Percentiles rank a stretch among this genome's conserved stretches.
Evolutionary conservation across 2,329 filamentous ascomycete species (phyloP).

Genomic region (Cladobotryum mycophilum): DNA sequence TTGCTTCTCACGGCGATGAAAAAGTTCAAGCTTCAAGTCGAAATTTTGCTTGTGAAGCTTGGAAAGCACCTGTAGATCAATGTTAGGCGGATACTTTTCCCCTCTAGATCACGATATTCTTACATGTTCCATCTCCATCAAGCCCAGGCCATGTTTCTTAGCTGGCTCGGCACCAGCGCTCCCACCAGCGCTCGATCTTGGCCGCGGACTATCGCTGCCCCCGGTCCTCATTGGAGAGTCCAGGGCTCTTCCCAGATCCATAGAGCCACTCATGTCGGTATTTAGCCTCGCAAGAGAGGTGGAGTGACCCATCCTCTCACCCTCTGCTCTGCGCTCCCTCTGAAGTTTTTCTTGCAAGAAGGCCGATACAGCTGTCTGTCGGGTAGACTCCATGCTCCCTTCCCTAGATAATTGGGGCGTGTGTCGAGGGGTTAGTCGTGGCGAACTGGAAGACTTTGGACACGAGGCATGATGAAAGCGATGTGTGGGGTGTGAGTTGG

Average conservation of each 20-base stretch:
- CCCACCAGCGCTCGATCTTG: conserved; percentile 33
- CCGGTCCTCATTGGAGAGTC: conserved; percentile 34
- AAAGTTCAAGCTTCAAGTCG: conserved; percentile 67
- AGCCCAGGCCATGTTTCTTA: conserved; percentile 51
- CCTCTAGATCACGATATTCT: conserved; percentile 12
- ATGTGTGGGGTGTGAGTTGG: conserved; percentile 31
- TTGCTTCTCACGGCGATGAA: conserved; percentile 61
- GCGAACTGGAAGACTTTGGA: conserved; percentile 26
- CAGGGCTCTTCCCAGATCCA: conserved; percentile 32
- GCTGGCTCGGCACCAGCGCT: conserved; percentile 33
- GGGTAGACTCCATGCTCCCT: conserved; percentile 34
- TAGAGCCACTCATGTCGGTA: conserved; percentile 32
- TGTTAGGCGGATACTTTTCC: neutral
- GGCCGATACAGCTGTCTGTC: conserved; percentile 39
- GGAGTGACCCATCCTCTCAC: conserved; percentile 32
- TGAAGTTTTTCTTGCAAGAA: conserved; percentile 52
- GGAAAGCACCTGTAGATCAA: conserved; percentile 49
- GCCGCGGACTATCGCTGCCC: conserved; percentile 31
- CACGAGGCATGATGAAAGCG: conserved; percentile 32
- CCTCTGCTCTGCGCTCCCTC: conserved; percentile 44
- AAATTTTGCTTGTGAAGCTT: conserved; percentile 71
- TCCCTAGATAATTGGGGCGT: conserved; percentile 38
- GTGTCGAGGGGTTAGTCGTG: conserved; percentile 33
- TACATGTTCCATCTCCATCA: conserved; percentile 64
- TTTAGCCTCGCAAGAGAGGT: conserved; percentile 28